phyloP scores from a whole-genome alignment of 116 monocot genomes.

The Zostera marina region DNA sequence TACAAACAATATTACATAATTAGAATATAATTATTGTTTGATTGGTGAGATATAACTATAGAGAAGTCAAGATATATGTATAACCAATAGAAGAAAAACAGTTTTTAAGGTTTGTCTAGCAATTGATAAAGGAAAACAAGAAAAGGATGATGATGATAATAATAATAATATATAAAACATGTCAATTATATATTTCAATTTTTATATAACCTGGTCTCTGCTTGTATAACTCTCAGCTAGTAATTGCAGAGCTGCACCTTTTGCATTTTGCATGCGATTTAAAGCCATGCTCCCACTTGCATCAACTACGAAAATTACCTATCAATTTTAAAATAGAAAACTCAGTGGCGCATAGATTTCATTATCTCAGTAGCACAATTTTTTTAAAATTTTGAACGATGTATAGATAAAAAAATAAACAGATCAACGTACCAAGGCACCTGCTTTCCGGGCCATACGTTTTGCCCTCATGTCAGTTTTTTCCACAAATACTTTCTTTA shows the following conservation, averaged over 20 bases:
- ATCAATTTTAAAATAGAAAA: conserved; percentile 1
- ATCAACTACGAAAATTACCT: conserved; percentile 98
- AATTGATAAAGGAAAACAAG: neutral
- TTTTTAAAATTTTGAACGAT: neutral
- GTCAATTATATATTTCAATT: neutral
- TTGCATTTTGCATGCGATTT: conserved; percentile 99
- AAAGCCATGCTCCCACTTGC: conserved; percentile 99
- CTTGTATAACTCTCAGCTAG: conserved; percentile 97
- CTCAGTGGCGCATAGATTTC: neutral
- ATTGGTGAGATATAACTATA: neutral
- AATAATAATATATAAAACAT: neutral
- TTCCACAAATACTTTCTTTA: conserved; percentile 83
- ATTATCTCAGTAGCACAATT: neutral
- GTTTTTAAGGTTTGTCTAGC: neutral
- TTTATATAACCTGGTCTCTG: conserved; percentile 71
- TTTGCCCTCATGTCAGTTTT: conserved; percentile 98
- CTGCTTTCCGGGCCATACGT: conserved; percentile 96
- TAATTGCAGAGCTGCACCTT: conserved; percentile 90
- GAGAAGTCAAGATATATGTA: neutral
- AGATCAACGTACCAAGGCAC: conserved; percentile 54
- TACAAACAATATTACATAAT: no score
- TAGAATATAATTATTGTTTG: neutral
- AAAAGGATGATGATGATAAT: no score
- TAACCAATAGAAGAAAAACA: neutral
- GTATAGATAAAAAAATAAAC: neutral